Conservation (phyloP, 129 eudicot species). For the Helichrysum umbraculigerum region DNA sequence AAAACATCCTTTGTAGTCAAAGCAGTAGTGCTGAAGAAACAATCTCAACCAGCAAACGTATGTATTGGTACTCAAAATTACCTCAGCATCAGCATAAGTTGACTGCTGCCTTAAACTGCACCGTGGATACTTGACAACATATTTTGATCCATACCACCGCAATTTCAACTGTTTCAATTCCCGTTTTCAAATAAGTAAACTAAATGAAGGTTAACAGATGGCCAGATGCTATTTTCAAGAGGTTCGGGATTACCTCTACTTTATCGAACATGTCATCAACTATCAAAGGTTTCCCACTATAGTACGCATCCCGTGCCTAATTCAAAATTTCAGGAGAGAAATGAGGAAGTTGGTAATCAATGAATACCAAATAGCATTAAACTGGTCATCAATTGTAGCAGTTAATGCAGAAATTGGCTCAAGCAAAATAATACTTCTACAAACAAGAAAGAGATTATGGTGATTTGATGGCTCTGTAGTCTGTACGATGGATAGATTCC, state of each 20-base stretch:
- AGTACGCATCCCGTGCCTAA: constrained; percentile 95
- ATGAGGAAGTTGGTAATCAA: constrained; percentile 10
- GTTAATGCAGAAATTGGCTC: constrained; percentile 9
- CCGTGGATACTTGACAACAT: constrained; percentile 92
- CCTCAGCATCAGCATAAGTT: constrained; percentile 98
- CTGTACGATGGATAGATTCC: not conserved
- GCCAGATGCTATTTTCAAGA: not conserved
- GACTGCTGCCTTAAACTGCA: constrained; percentile 89
- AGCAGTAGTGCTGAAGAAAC: not conserved
- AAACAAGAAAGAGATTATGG: constrained; percentile 14
- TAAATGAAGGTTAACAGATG: constrained; percentile 7
- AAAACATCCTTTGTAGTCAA: not conserved
- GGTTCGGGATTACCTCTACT: constrained; percentile 59
- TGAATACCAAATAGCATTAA: not conserved
- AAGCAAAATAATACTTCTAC: not conserved
- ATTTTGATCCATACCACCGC: constrained; percentile 86
- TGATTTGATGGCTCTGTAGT: not conserved
- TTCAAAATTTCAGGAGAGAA: constrained; percentile 20
- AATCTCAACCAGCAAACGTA: not conserved
- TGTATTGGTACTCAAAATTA: constrained; percentile 28
- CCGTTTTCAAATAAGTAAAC: constrained; percentile 7
- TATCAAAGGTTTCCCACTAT: constrained; percentile 85
- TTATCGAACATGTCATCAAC: constrained; percentile 96
- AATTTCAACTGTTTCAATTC: constrained; percentile 62
- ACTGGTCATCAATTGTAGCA: not conserved